Percentiles rank a stretch among this genome's conserved stretches.
Conservation (phyloP, 2,329 filamentous ascomycete species). For the Talaromyces albobiverticillius region DNA sequence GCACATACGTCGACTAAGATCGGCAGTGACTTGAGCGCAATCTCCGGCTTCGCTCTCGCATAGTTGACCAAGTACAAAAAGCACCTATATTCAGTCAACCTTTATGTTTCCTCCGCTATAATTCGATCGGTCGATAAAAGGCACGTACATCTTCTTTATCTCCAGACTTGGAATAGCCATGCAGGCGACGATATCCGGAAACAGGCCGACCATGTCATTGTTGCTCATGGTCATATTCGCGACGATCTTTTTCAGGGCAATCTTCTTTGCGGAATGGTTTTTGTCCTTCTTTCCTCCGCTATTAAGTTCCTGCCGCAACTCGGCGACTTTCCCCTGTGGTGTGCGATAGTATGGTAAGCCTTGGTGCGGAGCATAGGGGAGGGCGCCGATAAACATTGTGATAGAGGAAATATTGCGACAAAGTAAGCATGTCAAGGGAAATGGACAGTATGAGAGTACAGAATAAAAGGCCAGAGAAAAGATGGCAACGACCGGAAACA, state of each 20-base stretch:
- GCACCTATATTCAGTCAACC: constrained; percentile 62
- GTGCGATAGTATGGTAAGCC: constrained; percentile 31
- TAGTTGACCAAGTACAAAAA: constrained; percentile 98
- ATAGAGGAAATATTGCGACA: neutral
- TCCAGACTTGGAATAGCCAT: constrained; percentile 94
- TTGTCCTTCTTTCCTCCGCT: constrained; percentile 97
- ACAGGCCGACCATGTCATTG: constrained; percentile 97
- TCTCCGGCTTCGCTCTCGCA: constrained; percentile 87
- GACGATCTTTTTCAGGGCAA: constrained; percentile 98
- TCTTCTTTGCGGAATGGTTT: constrained; percentile 92
- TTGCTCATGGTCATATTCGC: constrained; percentile 99
- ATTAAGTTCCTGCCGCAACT: constrained; percentile 91
- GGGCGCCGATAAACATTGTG: constrained; percentile 28
- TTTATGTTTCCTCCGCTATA: neutral
- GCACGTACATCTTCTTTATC: constrained; percentile 94
- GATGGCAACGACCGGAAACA: no score
- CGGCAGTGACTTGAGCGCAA: constrained; percentile 88
- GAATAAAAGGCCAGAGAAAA: neutral
- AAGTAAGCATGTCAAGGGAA: constrained; percentile 1
- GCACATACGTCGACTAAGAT: constrained; percentile 69
- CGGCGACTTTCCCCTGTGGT: constrained; percentile 94
- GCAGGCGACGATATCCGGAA: constrained; percentile 90
- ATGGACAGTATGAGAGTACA: neutral
- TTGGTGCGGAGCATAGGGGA: constrained; percentile 25
- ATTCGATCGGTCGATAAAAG: neutral